Conservation (phyloP, 257 asterid genomes). For the Orobanche coerulescens region DNA sequence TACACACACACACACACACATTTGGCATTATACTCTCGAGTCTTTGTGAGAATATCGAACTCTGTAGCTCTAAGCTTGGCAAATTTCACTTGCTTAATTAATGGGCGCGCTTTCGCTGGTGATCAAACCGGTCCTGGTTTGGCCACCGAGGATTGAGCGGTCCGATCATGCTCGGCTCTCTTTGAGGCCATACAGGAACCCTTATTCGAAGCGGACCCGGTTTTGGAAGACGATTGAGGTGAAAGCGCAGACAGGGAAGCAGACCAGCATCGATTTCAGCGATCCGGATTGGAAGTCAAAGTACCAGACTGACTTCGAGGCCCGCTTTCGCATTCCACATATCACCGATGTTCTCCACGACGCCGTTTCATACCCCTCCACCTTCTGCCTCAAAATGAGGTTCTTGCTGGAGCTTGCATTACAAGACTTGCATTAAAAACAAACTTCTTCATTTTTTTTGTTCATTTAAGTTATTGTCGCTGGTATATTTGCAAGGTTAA, state of each 20-base stretch:
- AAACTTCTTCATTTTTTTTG: not conserved
- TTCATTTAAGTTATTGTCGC: not conserved
- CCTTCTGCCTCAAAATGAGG: conserved; percentile 90
- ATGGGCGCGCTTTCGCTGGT: conserved; percentile 68
- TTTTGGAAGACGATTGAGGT: conserved; percentile 24
- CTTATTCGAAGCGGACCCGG: conserved; percentile 10
- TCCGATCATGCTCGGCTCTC: conserved; percentile 25
- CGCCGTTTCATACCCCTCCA: conserved; percentile 67
- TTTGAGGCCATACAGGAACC: not conserved
- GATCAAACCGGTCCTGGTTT: conserved; percentile 39
- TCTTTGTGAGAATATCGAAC: not conserved
- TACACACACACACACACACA: not conserved
- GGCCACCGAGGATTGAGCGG: conserved; percentile 21
- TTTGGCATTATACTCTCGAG: not conserved
- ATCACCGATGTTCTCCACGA: conserved; percentile 53
- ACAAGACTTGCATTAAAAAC: not conserved
- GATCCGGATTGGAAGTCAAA: conserved; percentile 84
- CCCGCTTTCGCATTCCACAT: conserved; percentile 75
- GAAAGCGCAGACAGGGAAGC: conserved; percentile 31
- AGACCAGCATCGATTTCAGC: conserved; percentile 41
- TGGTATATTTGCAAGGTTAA: not conserved
- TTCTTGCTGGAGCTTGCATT: conserved; percentile 8
- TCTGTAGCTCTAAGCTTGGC: not conserved
- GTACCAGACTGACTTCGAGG: conserved; percentile 67
- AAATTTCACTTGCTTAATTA: not conserved